Evolutionary conservation across 192 early-diverging fungal genomes (phyloP).

Genomic region (Helicostylum pulchrum): DNA sequence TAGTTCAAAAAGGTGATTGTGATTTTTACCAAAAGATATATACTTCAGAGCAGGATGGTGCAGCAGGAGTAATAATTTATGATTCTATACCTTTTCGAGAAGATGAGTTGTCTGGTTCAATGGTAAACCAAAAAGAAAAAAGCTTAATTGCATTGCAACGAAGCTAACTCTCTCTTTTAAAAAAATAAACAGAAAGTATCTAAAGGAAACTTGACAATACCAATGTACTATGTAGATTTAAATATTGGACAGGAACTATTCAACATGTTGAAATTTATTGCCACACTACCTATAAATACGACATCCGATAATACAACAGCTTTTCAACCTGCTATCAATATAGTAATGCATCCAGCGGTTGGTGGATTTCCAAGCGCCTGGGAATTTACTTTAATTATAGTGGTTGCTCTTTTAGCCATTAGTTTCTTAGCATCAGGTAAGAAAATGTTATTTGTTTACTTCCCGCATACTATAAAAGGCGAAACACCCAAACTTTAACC

Average conservation of each 20-base stretch:
- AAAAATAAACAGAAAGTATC: constrained; percentile 27
- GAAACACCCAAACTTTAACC: neutral
- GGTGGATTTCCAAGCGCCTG: constrained; percentile 40
- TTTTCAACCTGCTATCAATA: constrained; percentile 15
- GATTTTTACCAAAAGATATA: constrained; percentile 35
- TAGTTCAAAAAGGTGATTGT: constrained; percentile 35
- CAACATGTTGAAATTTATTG: constrained; percentile 18
- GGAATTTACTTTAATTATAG: constrained; percentile 49
- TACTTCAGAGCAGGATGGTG: constrained; percentile 30
- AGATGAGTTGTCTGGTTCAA: constrained; percentile 14
- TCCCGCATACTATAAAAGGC: no score
- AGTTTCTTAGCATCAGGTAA: constrained; percentile 47
- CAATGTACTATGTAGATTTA: constrained; percentile 21
- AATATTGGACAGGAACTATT: constrained; percentile 16
- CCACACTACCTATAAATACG: neutral
- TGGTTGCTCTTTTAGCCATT: constrained; percentile 41
- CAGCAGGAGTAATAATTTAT: constrained; percentile 37
- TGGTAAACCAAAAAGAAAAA: constrained; percentile 17
- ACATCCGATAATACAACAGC: constrained; percentile 15
- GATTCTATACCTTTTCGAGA: constrained; percentile 28
- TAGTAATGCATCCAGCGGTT: constrained; percentile 25
- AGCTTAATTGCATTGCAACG: no score
- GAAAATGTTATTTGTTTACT: neutral
- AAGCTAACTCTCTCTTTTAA: neutral
- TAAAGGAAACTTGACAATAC: constrained; percentile 18